Base-by-base conservation (phyloP, 78 protist genomes). In the Dictyostelium purpureum region DNA sequence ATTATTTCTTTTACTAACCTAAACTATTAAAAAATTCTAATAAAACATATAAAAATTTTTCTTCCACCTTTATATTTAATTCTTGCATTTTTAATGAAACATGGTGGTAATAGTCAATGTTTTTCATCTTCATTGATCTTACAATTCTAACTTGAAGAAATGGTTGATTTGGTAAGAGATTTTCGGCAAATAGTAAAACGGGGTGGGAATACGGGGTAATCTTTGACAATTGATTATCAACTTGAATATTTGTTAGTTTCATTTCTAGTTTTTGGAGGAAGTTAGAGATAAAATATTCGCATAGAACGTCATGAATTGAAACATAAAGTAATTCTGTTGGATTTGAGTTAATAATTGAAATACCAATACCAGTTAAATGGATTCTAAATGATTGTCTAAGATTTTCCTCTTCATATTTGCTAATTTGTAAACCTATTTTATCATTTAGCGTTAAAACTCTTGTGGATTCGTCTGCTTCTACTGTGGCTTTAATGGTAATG, bases 261-360 rank as follows among this genome's bases (percentile, higher is more conserved):
- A 90, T 54, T 33, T 90, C 87, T 14, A 77, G 26, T 49, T 59
- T 51, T 65, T 79, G 87, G 42, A 73, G 42, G 26, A 82, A 81
- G 26, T 75, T 79, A 33, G 73, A 47, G 28, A 33, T 61, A 19
- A 66, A 80, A 43, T 81, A 76, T 35, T 90, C 89, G 31, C 43
- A 42, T 26, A 73, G 28, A 4, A 90, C 56, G 14, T 67, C 81
- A 40, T 61, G 59, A 38, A 90, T n/a, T 7, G 65, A 31, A 16
- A 82, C 95, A 43, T 77, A 79, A 4, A 90, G 65, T 12, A 90
- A n/a, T 31, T 90, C 95, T 5, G 87, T 74, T 26, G 95, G 95
- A 51, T 74, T 82, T 40, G 87, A 1, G 56, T 90, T 82, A 38
- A 90, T 79, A 7, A 90, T 35, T 1, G 89, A 90, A 11, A 90